phyloP scores from a whole-genome alignment of 2,329 filamentous ascomycete species.

The Nannizziopsis arthrosporioides region DNA sequence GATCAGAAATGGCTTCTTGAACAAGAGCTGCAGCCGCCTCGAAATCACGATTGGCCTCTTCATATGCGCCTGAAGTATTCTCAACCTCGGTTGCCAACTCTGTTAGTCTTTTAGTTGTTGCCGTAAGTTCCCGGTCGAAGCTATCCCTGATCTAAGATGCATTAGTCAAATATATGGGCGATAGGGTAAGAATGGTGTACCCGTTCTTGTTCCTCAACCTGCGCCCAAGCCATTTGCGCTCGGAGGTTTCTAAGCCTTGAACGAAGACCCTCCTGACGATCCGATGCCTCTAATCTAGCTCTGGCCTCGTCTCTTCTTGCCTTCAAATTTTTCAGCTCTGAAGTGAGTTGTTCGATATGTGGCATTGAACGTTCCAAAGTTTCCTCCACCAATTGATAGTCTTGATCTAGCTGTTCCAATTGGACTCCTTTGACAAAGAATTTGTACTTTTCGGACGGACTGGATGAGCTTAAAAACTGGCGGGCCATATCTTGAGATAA shows the following conservation, averaged over 20 bases:
- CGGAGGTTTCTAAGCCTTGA: slow-evolving; percentile 48
- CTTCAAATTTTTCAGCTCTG: slow-evolving; percentile 53
- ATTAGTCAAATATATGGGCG: neutral
- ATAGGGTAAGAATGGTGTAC: slow-evolving; percentile 19
- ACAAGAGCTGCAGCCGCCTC: slow-evolving; percentile 34
- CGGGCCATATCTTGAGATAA: slow-evolving; percentile 90
- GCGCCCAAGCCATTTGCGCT: slow-evolving; percentile 71
- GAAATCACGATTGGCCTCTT: slow-evolving; percentile 29
- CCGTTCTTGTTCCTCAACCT: slow-evolving; percentile 66
- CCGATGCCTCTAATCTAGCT: slow-evolving; percentile 52
- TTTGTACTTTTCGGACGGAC: slow-evolving; percentile 76
- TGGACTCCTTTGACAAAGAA: slow-evolving; percentile 94
- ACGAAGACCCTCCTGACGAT: slow-evolving; percentile 55
- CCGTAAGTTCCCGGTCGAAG: slow-evolving; percentile 27
- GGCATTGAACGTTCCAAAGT: slow-evolving; percentile 59
- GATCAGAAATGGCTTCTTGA: slow-evolving; percentile 34
- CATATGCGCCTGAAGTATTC: slow-evolving; percentile 37
- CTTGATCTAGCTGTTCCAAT: slow-evolving; percentile 78
- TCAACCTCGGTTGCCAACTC: slow-evolving; percentile 35
- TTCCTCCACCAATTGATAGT: slow-evolving; percentile 76
- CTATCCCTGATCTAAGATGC: slow-evolving; percentile 23
- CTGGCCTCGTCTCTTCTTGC: slow-evolving; percentile 50
- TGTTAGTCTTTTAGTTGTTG: slow-evolving; percentile 39
- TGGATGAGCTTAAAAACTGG: slow-evolving; percentile 80
- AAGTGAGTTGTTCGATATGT: slow-evolving; percentile 49